Conservation (phyloP, 192 early-diverging fungal genomes). For the Rhizoclosmatium globosum region DNA sequence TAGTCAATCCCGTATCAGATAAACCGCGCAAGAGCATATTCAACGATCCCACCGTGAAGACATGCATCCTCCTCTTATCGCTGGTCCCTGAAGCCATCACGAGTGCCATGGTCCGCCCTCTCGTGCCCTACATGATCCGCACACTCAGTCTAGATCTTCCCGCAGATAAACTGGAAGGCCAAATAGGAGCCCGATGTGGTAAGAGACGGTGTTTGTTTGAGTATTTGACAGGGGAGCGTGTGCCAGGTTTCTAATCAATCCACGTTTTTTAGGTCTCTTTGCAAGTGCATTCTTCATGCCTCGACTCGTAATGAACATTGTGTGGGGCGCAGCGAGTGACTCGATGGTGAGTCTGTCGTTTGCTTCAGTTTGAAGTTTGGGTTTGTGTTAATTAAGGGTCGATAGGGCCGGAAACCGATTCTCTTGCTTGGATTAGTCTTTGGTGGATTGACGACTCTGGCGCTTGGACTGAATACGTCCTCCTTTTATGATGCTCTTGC, state of each 20-base stretch:
- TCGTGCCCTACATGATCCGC: constrained; percentile 55
- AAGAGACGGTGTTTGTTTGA: constrained; percentile 1
- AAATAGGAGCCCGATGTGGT: not conserved
- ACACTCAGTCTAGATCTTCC: constrained; percentile 11
- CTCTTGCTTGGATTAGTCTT: constrained; percentile 11
- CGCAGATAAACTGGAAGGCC: not conserved
- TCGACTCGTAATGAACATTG: not conserved
- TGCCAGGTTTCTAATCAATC: not conserved
- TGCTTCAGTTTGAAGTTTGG: not conserved
- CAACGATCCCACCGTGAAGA: constrained; percentile 13
- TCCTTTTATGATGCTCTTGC: constrained; percentile 30
- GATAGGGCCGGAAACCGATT: constrained; percentile 14
- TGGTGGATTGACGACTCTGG: constrained; percentile 4
- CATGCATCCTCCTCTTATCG: constrained; percentile 40
- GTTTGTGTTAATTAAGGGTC: not conserved
- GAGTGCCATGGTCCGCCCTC: constrained; percentile 51
- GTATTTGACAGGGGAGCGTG: not conserved
- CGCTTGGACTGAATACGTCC: constrained; percentile 9
- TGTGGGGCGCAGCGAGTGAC: constrained; percentile 45
- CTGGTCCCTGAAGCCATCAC: constrained; percentile 55
- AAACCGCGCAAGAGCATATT: too few species aligned
- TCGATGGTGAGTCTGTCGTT: not conserved
- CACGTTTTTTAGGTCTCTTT: constrained; percentile 11
- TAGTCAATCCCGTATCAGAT: too few species aligned
- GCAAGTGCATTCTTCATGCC: not conserved